Conservation (phyloP, 805 yeast genomes). For the Aciculoconidium aculeatum region DNA sequence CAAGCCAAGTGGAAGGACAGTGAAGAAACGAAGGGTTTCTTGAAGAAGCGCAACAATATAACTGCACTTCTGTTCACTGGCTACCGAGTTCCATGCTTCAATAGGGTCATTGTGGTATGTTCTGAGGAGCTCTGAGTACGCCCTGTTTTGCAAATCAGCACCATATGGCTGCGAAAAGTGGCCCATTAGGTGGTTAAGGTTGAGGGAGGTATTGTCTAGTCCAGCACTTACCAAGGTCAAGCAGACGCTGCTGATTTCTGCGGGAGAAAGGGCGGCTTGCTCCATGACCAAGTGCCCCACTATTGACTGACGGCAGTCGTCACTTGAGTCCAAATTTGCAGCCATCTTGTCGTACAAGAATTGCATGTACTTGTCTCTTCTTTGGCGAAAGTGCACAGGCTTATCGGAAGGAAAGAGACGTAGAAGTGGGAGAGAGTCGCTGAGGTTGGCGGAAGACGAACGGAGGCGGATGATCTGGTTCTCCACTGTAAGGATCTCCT, state of each 20-base stretch:
- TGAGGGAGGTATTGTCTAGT: conserved; percentile 63
- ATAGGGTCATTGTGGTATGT: conserved; percentile 22
- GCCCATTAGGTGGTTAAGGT: conserved; percentile 54
- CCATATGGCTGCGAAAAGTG: conserved; percentile 47
- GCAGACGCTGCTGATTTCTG: conserved; percentile 55
- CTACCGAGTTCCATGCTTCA: conserved; percentile 29
- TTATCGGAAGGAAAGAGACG: conserved; percentile 21
- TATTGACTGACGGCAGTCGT: conserved; percentile 1
- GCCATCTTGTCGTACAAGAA: conserved; percentile 17
- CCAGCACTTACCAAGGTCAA: conserved; percentile 79
- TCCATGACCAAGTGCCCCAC: not conserved
- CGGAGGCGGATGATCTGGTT: conserved; percentile 50
- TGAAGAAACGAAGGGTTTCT: conserved; percentile 56
- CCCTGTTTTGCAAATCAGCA: conserved; percentile 36
- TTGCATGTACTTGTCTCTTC: conserved; percentile 47
- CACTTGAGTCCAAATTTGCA: conserved; percentile 1
- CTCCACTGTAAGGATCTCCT: conserved; percentile 51
- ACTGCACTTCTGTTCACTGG: conserved; percentile 31
- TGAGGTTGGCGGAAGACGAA: conserved; percentile 50
- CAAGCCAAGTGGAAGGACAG: conserved; percentile 62
- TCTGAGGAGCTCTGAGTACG: conserved; percentile 34
- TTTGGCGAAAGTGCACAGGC: conserved; percentile 3
- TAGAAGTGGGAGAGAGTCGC: conserved; percentile 48
- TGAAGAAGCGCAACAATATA: conserved; percentile 53
- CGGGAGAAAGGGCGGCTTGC: conserved; percentile 13